Conservation (phyloP, 2,329 filamentous ascomycete species). For the Phyllosticta capitalensis region DNA sequence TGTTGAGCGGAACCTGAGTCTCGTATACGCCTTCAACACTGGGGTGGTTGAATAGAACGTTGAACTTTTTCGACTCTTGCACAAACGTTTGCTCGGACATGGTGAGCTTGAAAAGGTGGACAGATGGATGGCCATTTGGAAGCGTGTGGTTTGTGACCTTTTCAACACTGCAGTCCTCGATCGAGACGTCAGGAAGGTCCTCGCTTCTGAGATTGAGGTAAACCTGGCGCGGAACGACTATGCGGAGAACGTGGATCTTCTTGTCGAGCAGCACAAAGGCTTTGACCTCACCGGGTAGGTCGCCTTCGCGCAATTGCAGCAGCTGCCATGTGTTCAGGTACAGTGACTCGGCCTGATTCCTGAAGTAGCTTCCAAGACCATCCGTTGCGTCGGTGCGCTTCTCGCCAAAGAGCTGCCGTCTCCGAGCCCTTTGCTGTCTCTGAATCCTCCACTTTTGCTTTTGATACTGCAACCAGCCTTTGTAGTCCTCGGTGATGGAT, state of each 20-base stretch:
- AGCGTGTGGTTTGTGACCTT: conserved; percentile 89
- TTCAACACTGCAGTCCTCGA: conserved; percentile 78
- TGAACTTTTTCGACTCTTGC: conserved; percentile 72
- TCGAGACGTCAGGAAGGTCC: conserved; percentile 78
- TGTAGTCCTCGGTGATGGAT: conserved; percentile 74
- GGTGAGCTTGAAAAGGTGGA: conserved; percentile 87
- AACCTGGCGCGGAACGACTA: conserved; percentile 80
- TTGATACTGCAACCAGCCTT: conserved; percentile 82
- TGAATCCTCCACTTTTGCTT: conserved; percentile 99
- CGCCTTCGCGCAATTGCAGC: conserved; percentile 73
- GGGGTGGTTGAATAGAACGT: conserved; percentile 75
- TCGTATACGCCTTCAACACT: conserved; percentile 98
- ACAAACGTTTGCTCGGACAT: conserved; percentile 85
- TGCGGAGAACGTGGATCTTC: conserved; percentile 78
- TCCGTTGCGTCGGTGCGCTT: conserved; percentile 53
- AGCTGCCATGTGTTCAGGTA: conserved; percentile 95
- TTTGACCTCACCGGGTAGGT: conserved; percentile 74
- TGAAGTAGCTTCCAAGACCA: conserved; percentile 63
- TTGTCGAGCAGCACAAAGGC: conserved; percentile 89
- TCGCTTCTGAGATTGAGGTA: conserved; percentile 86
- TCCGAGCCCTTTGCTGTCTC: conserved; percentile 73
- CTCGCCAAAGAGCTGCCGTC: conserved; percentile 89
- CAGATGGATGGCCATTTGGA: conserved; percentile 88
- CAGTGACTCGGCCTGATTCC: conserved; percentile 81
- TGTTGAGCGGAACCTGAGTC: conserved; percentile 76